These are phyloP conservation scores for Cocos nucifera DNA, from an alignment of 176 grass and related monocot genomes.

Conservation along the genomic window DNA sequence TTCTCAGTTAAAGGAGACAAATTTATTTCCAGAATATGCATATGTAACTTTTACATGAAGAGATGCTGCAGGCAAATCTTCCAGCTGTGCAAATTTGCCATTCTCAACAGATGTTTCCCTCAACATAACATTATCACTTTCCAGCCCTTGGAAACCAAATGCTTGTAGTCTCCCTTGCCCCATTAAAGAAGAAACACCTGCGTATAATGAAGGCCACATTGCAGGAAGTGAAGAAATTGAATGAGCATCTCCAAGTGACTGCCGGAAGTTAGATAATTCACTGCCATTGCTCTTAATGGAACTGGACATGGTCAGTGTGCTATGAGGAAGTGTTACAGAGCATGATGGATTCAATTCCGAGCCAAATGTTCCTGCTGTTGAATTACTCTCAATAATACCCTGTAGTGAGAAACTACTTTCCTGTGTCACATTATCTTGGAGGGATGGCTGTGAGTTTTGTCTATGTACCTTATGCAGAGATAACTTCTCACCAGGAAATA, in stretches of 20 bases:
- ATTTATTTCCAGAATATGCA: no score
- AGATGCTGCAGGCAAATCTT: neutral
- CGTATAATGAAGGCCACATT: conserved; percentile 7
- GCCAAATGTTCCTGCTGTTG: neutral
- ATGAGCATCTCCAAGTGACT: conserved; percentile 6
- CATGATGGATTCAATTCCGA: neutral
- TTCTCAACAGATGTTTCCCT: conserved; percentile 3
- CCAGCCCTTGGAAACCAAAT: conserved; percentile 11
- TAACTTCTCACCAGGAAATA: conserved; percentile 5
- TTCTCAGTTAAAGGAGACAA: no score
- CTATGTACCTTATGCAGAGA: conserved; percentile 4
- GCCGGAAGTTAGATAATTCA: conserved; percentile 6
- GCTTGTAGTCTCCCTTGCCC: neutral
- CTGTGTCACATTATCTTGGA: neutral
- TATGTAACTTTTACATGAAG: neutral
- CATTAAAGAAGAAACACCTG: neutral
- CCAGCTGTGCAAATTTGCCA: neutral
- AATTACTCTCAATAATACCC: neutral
- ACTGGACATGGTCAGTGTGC: conserved; percentile 4
- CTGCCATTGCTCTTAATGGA: conserved; percentile 6
- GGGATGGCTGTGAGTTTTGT: neutral
- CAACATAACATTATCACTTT: conserved; percentile 4
- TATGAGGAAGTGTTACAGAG: conserved; percentile 1
- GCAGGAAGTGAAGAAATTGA: conserved; percentile 8
- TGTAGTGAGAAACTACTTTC: neutral